A percentile compares a stretch with the other conserved stretches of the same genome.
Conservation (phyloP, 768 basidiomycete species). For the Panus rudis region DNA sequence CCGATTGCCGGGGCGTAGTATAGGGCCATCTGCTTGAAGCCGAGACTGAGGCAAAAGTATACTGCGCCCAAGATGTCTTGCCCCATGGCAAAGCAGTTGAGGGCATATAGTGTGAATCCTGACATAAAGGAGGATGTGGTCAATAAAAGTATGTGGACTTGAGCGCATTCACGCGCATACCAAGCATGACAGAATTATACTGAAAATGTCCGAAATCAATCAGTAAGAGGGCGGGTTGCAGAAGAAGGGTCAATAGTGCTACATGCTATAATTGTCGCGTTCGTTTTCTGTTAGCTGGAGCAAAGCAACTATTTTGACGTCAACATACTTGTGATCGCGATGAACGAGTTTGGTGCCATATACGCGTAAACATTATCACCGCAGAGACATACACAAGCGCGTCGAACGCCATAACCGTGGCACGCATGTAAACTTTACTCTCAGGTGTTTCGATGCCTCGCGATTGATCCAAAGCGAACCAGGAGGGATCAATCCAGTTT, state of each 20-base stretch:
- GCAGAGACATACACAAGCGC: slow-evolving; percentile 70
- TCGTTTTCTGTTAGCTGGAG: not conserved
- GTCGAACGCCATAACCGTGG: slow-evolving; percentile 66
- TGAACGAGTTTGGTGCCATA: slow-evolving; percentile 66
- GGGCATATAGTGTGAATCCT: slow-evolving; percentile 65
- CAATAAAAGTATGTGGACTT: not conserved
- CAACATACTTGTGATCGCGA: slow-evolving; percentile 66
- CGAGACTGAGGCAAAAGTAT: slow-evolving; percentile 76
- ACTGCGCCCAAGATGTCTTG: slow-evolving; percentile 72
- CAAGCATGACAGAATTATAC: slow-evolving; percentile 93
- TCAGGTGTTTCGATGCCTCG: slow-evolving; percentile 62
- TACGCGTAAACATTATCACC: slow-evolving; percentile 53
- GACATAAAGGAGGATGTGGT: not conserved
- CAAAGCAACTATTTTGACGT: not conserved
- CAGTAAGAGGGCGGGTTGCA: slow-evolving; percentile 79
- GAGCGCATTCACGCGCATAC: slow-evolving; percentile 27
- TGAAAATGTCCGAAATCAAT: slow-evolving; percentile 95
- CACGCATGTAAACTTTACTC: slow-evolving; percentile 76
- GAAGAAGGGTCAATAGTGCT: slow-evolving; percentile 62
- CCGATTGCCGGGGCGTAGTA: slow-evolving; percentile 94
- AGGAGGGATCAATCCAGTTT: slow-evolving; percentile 42
- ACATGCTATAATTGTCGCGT: slow-evolving; percentile 37
- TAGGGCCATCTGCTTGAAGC: slow-evolving; percentile 95
- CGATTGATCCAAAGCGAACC: slow-evolving; percentile 67
- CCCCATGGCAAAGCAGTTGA: slow-evolving; percentile 63